Evolutionary conservation across 345 rosid genomes (phyloP), one percentile per base, ranked within the genome.

Genomic region (Eutrema yunnanense): DNA sequence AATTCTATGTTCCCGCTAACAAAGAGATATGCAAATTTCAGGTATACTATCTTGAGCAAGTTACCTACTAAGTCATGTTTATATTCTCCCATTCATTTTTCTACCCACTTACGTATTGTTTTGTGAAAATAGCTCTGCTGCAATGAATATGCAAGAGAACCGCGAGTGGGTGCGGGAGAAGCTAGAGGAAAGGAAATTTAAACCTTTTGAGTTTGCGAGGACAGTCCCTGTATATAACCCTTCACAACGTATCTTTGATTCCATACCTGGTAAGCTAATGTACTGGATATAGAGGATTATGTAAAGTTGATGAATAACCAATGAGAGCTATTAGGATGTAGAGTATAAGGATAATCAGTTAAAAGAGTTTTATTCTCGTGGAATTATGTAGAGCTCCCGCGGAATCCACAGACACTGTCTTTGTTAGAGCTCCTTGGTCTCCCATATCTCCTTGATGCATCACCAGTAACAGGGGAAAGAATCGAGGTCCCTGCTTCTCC

Each of bases 391-490:
- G 99, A 65, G 51, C 74, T 69, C 65, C 82, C 75, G 65, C 83
- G 75, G 62, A 95, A 88, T 81, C 96, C 96, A 13, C 96, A 92
- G 67, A 95, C 94, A 6, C 72, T 82, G 58, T 83, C 92, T 32
- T 81, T 88, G 62, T 73, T 95, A 84, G 86, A 86, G 79, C 81
- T 95, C 58, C 84, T 95, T 68, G 98, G 82, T 65, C 94, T 92
- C 52, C 88, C 97, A 14, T 85, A 90, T 83, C 84, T 92, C 40
- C 96, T 92, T 72, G 92, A 90, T 79, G 54, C 73, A 65, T 66
- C 75, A 62, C 71, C 82, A 30, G 81, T 80, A 55, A 80, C 86
- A 43, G 80, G 78, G 52, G 80, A 74, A 73, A 57, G 55, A 78
- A 62, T 42, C 30, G 32, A 40, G 30, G 65, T 49, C 73, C 73